Percentiles rank a stretch among this genome's conserved stretches.
phyloP scores from a whole-genome alignment of 495 filamentous ascomycete genomes.

The Eremomyces bilateralis region DNA sequence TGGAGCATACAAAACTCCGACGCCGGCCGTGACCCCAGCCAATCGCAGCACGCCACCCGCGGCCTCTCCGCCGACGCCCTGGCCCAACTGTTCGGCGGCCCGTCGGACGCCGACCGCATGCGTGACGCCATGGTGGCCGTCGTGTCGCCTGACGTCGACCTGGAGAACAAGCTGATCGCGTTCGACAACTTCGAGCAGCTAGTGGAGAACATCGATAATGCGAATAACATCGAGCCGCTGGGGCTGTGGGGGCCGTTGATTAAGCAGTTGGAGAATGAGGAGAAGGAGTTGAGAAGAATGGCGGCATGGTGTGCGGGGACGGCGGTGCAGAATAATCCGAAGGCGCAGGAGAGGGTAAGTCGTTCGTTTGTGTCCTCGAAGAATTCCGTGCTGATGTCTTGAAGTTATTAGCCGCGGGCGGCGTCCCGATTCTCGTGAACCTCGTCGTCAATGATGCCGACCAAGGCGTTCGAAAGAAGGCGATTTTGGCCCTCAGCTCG shows the following conservation, averaged over 20 bases:
- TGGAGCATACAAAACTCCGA: conserved; percentile 77
- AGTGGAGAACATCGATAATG: conserved; percentile 82
- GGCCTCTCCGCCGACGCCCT: conserved; percentile 43
- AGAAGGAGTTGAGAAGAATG: conserved; percentile 50
- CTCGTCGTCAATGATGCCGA: conserved; percentile 38
- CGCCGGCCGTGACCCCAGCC: conserved; percentile 16
- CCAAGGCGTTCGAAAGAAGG: conserved; percentile 57
- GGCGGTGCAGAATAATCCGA: conserved; percentile 86
- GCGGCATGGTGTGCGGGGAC: conserved; percentile 87
- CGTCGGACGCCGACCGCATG: conserved; percentile 82
- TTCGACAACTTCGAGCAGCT: conserved; percentile 95
- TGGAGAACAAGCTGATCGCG: conserved; percentile 63
- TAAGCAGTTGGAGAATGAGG: conserved; percentile 37
- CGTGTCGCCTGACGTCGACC: conserved; percentile 32
- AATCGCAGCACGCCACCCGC: conserved; percentile 13
- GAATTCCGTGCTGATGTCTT: no score
- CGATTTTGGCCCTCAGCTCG: conserved; percentile 66
- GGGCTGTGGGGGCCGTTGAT: conserved; percentile 66
- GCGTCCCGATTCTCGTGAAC: conserved; percentile 41
- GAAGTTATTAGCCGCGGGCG: conserved; percentile 42
- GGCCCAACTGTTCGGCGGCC: conserved; percentile 52
- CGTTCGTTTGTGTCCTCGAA: no score
- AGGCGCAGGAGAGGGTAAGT: conserved; percentile 50
- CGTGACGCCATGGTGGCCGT: conserved; percentile 56
- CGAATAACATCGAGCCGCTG: conserved; percentile 66